phyloP scores from a whole-genome alignment of 352 stramenopile genomes.

The Plasmopara halstedii region DNA sequence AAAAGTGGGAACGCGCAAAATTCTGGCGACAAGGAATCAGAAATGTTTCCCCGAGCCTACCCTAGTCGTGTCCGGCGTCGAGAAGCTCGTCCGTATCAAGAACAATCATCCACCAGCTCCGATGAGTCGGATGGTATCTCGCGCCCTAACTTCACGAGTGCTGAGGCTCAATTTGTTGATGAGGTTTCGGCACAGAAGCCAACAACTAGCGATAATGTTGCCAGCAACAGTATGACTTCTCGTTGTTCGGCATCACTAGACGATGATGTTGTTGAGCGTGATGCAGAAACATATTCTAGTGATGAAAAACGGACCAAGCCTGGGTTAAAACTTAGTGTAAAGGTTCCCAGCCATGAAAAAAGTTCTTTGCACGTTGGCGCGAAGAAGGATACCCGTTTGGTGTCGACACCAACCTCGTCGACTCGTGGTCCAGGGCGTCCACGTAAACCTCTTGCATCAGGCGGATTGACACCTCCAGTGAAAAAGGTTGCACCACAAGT shows the following conservation, averaged over 20 bases:
- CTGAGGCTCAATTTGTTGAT: conserved; percentile 1
- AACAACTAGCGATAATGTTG: conserved; percentile 10
- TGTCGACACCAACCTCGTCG: background rate
- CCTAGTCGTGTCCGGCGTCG: background rate
- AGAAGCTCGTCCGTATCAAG: conserved; percentile 5
- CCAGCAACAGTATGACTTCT: background rate
- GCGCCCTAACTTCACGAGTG: conserved; percentile 2
- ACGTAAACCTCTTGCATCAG: conserved; percentile 4
- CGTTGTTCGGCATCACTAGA: conserved; percentile 7
- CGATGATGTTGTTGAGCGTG: background rate
- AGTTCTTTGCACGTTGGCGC: background rate
- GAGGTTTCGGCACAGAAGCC: conserved; percentile 5
- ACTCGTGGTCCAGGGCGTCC: conserved; percentile 13
- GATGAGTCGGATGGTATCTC: conserved; percentile 7
- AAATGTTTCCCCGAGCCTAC: background rate
- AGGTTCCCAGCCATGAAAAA: conserved; percentile 1
- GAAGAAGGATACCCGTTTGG: conserved; percentile 3
- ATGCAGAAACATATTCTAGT: conserved; percentile 1
- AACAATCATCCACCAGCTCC: conserved; percentile 14
- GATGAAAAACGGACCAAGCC: background rate
- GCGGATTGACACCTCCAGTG: background rate
- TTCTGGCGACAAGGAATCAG: conserved; percentile 5
- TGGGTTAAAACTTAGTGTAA: background rate
- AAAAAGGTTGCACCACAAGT: conserved; percentile 9
- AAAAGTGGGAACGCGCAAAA: conserved; percentile 2